Evolutionary conservation across 2,329 filamentous ascomycete genomes (phyloP).

Genomic region (Alternaria triticimaculans): DNA sequence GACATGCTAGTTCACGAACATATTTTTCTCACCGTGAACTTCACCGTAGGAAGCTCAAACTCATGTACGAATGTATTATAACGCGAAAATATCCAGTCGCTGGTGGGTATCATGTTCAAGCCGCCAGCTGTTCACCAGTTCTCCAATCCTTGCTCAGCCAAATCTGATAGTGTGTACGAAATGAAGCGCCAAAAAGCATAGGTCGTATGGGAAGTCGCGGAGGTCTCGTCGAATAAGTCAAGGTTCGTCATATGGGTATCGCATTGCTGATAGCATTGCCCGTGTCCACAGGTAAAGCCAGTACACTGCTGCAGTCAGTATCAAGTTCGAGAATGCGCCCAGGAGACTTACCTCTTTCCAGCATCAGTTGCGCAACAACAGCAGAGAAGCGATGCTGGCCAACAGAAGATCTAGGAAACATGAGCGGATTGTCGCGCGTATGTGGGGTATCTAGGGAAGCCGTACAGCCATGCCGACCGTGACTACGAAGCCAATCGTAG

Average conservation of each 20-base stretch:
- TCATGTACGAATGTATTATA: constrained; percentile 1
- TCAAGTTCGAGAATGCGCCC: neutral
- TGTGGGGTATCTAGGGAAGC: constrained; percentile 5
- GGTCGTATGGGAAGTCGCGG: neutral
- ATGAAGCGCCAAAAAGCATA: neutral
- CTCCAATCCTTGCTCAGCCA: neutral
- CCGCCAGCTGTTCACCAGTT: constrained; percentile 1
- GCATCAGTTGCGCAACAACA: constrained; percentile 63
- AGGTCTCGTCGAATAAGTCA: neutral
- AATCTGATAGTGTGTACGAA: neutral
- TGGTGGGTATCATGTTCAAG: constrained; percentile 4
- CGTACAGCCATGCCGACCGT: constrained; percentile 59
- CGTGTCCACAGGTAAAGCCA: constrained; percentile 60
- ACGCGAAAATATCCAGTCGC: neutral
- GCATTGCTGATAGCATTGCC: constrained; percentile 59
- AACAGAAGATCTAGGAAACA: constrained; percentile 57
- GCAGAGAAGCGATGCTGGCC: constrained; percentile 62
- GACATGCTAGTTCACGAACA: too few relatives aligned
- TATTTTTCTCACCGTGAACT: neutral
- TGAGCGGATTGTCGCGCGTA: constrained; percentile 11
- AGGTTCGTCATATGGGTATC: constrained; percentile 52
- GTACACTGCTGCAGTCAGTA: constrained; percentile 51
- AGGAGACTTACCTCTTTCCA: constrained; percentile 58
- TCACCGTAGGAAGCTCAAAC: neutral
- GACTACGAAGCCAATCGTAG: constrained; percentile 59